phyloP scores from a whole-genome alignment of 352 stramenopile genomes.

The Phytopythium oedochilum region DNA sequence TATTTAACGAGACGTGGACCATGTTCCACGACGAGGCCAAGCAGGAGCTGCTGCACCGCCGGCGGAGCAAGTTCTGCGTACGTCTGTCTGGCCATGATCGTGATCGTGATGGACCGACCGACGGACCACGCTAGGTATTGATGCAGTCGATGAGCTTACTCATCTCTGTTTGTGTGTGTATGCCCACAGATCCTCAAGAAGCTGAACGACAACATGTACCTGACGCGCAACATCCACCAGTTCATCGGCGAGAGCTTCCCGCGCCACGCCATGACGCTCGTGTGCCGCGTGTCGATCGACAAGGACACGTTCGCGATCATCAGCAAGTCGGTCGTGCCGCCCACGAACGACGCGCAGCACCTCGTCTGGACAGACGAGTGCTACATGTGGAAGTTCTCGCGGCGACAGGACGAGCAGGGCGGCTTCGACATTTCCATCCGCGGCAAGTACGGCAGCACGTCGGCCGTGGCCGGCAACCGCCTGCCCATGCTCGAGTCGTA shows the following conservation, averaged over 20 bases:
- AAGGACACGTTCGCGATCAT: constrained; percentile 80
- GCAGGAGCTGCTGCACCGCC: constrained; percentile 66
- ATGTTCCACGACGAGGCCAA: constrained; percentile 72
- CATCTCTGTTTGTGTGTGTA: not conserved
- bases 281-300: constrained; percentile 81
- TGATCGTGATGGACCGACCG: no score
- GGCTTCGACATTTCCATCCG: constrained; percentile 75
- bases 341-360: constrained; percentile 77
- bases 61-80: constrained; percentile 83
- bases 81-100: constrained; percentile 11
- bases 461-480: constrained; percentile 74
- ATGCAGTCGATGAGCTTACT: not conserved
- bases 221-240: constrained; percentile 85
- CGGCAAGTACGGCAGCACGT: constrained; percentile 81
- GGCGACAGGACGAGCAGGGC: constrained; percentile 38
- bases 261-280: constrained; percentile 76
- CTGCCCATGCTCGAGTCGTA: constrained; percentile 82
- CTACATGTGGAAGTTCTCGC: constrained; percentile 81
- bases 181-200: constrained; percentile 73
- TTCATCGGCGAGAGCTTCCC: constrained; percentile 86
- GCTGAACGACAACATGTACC: constrained; percentile 80
- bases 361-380: constrained; percentile 87
- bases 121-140: no score
- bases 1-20: constrained; percentile 78
- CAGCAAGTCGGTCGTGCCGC: constrained; percentile 75